Evolutionary conservation across 352 stramenopile species (phyloP), one percentile per base, ranked within the genome.

Genomic region (Pythium brassicae): DNA sequence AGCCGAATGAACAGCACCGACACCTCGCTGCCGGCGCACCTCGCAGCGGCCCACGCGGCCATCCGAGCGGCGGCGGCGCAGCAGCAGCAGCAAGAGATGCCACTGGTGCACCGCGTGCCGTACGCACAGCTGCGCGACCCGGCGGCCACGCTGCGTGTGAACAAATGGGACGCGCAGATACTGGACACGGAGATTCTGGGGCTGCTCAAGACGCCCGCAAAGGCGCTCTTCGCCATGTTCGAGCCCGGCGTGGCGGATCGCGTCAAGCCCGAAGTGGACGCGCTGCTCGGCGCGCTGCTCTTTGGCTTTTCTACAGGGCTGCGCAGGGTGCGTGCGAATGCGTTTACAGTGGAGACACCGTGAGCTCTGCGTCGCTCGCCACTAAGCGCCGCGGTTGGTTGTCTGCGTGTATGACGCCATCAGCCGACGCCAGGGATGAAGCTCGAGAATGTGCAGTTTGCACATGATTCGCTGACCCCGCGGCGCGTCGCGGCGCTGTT

Each of bases 391-490:
- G 25, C 11, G 11, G 51, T 25, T 39, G n/a, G n/a, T n/a, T n/a
- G n/a, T n/a, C n/a, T n/a, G 34, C 47, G 15, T 57, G 58, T 35
- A 26, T 52, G 23, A 48, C 2, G 44, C 14, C 29, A 34, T 32
- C 44, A 94, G 84, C 76, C 82, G 6, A 94, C 84, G 10, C 84
- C 84, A 9, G 84, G 84, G 2, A 94, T 94, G 84, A 88, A 88
- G 55, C 63, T 94, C 22, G 80, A 94, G 59, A 92, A 92, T 35
- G 63, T 94, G 9, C 74, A 71, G 51, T 94, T 89, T 25, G 62
- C 61, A 9, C 62, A 71, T 5, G 61, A 73, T 27, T 22, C 73
- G 27, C 59, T 94, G 46, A 85, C 76, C 14, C 56, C 59, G 26
- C 74, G 71, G 61, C 78, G 74, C 26, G 71, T 89, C 22, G 59